Evolutionary conservation across 1,139 yeast genomes (phyloP).

Genomic region (Blastobotrys illinoisensis): DNA sequence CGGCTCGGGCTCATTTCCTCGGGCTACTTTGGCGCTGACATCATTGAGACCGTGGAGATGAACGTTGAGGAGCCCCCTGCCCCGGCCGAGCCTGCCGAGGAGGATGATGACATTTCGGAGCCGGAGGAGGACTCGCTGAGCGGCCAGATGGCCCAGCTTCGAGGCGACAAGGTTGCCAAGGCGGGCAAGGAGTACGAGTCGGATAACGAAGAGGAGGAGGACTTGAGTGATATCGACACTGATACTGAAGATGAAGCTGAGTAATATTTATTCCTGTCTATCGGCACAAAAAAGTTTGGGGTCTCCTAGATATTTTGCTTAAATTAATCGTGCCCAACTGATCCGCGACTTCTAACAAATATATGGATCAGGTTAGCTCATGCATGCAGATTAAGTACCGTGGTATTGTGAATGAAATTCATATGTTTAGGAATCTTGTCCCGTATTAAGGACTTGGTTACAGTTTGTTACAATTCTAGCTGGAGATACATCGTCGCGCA

Average conservation of each 20-base stretch:
- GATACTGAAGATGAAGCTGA: constrained; percentile 26
- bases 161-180: constrained; percentile 30
- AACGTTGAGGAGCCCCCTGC: constrained; percentile 34
- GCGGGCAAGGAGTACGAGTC: constrained; percentile 24
- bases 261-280: not conserved
- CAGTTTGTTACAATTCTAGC: too few species aligned
- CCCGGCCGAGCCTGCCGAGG: constrained; percentile 18
- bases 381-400: too few species aligned
- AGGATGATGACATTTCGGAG: constrained; percentile 40
- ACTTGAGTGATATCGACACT: constrained; percentile 28
- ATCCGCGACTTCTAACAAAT: too few species aligned
- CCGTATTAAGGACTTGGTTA: too few species aligned
- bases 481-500: too few species aligned
- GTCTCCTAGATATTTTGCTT: not conserved
- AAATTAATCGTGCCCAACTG: too few species aligned
- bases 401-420: too few species aligned
- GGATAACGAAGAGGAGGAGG: constrained; percentile 23
- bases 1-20: constrained; percentile 28
- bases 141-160: constrained; percentile 47
- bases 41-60: constrained; percentile 35
- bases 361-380: too few species aligned
- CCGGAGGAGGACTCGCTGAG: constrained; percentile 73
- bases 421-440: too few species aligned
- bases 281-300: not conserved
- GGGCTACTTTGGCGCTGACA: constrained; percentile 38